Base-by-base conservation (phyloP, 1,284 basidiomycete species). In the Xanthoconium separans region DNA sequence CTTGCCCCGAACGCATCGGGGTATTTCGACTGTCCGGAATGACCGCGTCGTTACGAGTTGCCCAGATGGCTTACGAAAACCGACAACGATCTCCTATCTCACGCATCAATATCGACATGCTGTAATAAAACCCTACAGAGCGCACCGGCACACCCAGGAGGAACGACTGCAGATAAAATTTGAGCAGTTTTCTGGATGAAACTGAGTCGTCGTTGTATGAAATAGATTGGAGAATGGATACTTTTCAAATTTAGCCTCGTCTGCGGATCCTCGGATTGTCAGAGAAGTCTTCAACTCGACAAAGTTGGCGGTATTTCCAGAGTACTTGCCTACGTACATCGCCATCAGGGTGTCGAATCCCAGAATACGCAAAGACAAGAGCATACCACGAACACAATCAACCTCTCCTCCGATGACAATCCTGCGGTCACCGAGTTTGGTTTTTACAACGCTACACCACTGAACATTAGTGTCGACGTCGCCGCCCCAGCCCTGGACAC, bases 141-240 rank as follows among this genome's bases (percentile, higher is more conserved):
- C 88, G 61, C 64, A 94, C 91, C 13, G 91, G 91, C 20, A 97
- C 88, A 42, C 95, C 94, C 40, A 98, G 80, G 18, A 98, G 79
- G 71, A 93, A 98, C 2, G 93, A 95, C 66, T 99, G 96, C 55
- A 96, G 87, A 80, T 96, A 98, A 73, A 96, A 94, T 66, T 95
- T 96, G 52, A 98, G 82, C 44, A 98, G 74, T 69, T 98, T 98
- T 68, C 88, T 89, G 62, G 40, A 50, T 49, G n/a, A 33, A 8
- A n/a, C 29, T 58, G 22, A 67, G 48, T 22, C 13, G n/a, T 13
- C 34, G 29, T 37, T 20, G 33, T 6, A 20, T 15, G 30, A 37
- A 31, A 31, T 34, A 22, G 9, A 12, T 18, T 8, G 7, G 34
- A 33, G 20, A 27, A 36, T 33, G 52, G 55, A 22, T 68, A 93